These are phyloP conservation scores for Tulasnella sp. DNA, from an alignment of 768 basidiomycete genomes.

Conservation along the genomic window DNA sequence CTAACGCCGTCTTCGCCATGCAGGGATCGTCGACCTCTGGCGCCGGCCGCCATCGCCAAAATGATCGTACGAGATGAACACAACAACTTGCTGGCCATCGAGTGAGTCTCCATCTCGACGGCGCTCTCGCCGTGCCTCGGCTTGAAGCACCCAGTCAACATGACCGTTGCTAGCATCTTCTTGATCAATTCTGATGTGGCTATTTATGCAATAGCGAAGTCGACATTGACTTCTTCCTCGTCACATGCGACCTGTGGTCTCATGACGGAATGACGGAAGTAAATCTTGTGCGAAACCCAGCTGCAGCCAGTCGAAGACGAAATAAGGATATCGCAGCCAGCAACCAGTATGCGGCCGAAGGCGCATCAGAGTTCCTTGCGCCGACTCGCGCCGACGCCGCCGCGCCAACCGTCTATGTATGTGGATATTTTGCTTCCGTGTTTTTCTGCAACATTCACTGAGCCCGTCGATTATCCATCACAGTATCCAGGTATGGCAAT, in stretches of 20 bases:
- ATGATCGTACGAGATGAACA: conserved; percentile 63
- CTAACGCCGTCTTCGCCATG: background rate
- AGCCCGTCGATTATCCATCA: too few relatives aligned
- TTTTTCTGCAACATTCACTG: too few relatives aligned
- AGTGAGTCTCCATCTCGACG: conserved; percentile 40
- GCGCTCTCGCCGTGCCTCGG: background rate
- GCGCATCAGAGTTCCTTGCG: too few relatives aligned
- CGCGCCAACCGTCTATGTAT: too few relatives aligned
- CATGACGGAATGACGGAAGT: conserved; percentile 69
- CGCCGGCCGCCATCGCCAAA: conserved; percentile 81
- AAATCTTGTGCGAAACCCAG: conserved; percentile 83
- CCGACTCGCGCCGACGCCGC: too few relatives aligned
- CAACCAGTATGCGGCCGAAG: background rate
- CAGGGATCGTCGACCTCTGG: conserved; percentile 81
- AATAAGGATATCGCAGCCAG: background rate
- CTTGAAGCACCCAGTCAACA: conserved; percentile 14
- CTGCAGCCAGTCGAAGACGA: conserved; percentile 22
- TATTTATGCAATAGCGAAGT: conserved; percentile 46
- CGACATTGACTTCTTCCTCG: conserved; percentile 78
- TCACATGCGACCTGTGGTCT: conserved; percentile 90
- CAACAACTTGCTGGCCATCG: conserved; percentile 54
- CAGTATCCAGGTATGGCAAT: too few relatives aligned
- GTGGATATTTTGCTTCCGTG: too few relatives aligned
- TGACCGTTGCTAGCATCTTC: background rate
- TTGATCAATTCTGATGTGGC: conserved; percentile 1